Evolutionary conservation across 2,329 filamentous ascomycete genomes (phyloP).

Genomic region (Chaetomiaceae sp.): DNA sequence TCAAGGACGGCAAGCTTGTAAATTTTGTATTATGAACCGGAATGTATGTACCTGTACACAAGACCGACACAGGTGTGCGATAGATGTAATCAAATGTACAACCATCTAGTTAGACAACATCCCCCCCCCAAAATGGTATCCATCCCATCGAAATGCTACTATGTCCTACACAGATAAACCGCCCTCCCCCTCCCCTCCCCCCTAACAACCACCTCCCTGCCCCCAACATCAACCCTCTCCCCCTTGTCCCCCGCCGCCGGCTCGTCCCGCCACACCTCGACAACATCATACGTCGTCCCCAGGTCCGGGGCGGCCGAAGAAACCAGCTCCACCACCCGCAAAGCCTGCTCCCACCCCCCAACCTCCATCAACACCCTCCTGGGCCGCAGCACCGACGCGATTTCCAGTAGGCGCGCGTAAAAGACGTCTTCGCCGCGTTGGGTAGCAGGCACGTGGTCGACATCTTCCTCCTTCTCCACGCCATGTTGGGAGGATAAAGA

Average conservation of each 20-base stretch:
- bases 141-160: too few species aligned
- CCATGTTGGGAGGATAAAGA: background rate
- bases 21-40: slow-evolving; percentile 63
- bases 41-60: background rate
- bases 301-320: slow-evolving; percentile 20
- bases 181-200: slow-evolving; percentile 47
- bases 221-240: slow-evolving; percentile 15
- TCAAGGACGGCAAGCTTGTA: slow-evolving; percentile 61
- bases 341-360: slow-evolving; percentile 63
- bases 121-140: too few species aligned
- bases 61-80: too few species aligned
- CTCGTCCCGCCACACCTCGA: slow-evolving; percentile 68
- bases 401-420: slow-evolving; percentile 59
- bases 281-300: slow-evolving; percentile 26
- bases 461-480: background rate
- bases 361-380: slow-evolving; percentile 64
- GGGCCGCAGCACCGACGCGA: slow-evolving; percentile 46
- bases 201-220: slow-evolving; percentile 34
- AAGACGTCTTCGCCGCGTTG: slow-evolving; percentile 59
- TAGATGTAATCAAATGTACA: too few species aligned
- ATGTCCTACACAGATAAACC: slow-evolving; percentile 31
- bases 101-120: too few species aligned
- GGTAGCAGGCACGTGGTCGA: slow-evolving; percentile 9
- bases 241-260: slow-evolving; percentile 28
- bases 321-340: slow-evolving; percentile 43